phyloP scores from a whole-genome alignment of 2,329 filamentous ascomycete genomes.

The Trichoderma aggressivum region DNA sequence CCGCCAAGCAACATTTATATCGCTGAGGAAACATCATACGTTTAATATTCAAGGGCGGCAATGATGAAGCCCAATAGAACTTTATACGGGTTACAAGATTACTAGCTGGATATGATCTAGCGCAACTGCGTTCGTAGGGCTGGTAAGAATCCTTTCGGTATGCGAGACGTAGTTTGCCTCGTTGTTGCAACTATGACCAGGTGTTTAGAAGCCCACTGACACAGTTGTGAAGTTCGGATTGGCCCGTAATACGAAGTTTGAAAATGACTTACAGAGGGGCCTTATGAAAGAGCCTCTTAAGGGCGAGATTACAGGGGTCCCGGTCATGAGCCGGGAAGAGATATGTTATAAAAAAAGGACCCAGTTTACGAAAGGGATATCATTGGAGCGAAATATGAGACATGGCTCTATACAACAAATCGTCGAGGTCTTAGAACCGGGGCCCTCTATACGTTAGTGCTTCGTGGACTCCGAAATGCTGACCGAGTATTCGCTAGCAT shows the following conservation, averaged over 20 bases:
- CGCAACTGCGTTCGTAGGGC: neutral
- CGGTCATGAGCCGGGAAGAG: neutral
- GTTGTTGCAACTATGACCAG: neutral
- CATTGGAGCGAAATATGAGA: neutral
- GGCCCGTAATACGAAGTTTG: neutral
- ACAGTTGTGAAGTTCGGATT: neutral
- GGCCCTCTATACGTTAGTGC: neutral
- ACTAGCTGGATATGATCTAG: neutral
- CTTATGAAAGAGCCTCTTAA: neutral
- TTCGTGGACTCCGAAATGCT: neutral
- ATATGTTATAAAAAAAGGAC: neutral
- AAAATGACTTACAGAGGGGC: neutral
- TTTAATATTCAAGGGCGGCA: neutral
- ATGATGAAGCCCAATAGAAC: neutral
- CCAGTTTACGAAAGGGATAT: neutral
- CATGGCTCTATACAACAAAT: neutral
- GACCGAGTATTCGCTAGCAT: neutral
- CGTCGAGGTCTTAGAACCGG: neutral
- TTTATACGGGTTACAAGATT: neutral
- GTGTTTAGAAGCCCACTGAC: neutral
- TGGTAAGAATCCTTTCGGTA: neutral
- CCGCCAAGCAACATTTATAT: neutral
- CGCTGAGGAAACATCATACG: neutral
- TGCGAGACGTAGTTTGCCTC: neutral
- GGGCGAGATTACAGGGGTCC: neutral